These are phyloP conservation scores for Fusarium incarnatum DNA, from an alignment of 2,329 filamentous ascomycete genomes.

Conservation along the genomic window DNA sequence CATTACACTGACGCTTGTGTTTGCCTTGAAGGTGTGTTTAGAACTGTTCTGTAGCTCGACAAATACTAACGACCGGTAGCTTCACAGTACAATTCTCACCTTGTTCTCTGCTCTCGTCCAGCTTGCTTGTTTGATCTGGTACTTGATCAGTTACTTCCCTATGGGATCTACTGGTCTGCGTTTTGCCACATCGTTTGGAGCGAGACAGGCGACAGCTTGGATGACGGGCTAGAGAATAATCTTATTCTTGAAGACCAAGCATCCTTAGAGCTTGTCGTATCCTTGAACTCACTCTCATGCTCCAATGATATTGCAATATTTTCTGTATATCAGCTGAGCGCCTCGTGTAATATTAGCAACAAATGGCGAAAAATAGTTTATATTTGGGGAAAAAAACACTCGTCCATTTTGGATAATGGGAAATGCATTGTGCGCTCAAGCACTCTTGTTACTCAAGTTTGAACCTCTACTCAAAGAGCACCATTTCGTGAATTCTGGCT, in stretches of 20 bases:
- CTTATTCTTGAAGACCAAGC: background rate
- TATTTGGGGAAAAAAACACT: background rate
- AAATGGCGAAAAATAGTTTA: conserved; percentile 5
- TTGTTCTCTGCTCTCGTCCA: conserved; percentile 86
- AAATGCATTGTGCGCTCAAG: background rate
- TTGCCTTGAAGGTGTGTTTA: conserved; percentile 87
- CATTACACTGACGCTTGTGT: conserved; percentile 89
- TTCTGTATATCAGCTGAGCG: conserved; percentile 6
- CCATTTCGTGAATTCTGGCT: background rate
- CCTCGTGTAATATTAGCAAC: conserved; percentile 20
- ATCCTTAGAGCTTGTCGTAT: background rate
- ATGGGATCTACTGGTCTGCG: conserved; percentile 93
- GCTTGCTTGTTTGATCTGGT: conserved; percentile 87
- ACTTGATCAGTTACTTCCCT: conserved; percentile 96
- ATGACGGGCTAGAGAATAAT: conserved; percentile 72
- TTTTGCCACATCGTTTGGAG: conserved; percentile 87
- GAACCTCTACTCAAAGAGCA: background rate
- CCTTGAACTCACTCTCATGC: background rate
- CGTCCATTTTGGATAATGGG: background rate
- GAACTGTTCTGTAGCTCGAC: background rate
- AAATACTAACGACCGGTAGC: conserved; percentile 61
- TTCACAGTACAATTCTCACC: conserved; percentile 86
- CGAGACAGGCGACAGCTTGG: conserved; percentile 86
- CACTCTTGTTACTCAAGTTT: background rate
- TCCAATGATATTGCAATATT: background rate